A percentile compares a stretch with the other conserved stretches of the same genome.
phyloP scores from a whole-genome alignment of 2,329 filamentous ascomycete genomes.

The Trichoderma koningiopsis region DNA sequence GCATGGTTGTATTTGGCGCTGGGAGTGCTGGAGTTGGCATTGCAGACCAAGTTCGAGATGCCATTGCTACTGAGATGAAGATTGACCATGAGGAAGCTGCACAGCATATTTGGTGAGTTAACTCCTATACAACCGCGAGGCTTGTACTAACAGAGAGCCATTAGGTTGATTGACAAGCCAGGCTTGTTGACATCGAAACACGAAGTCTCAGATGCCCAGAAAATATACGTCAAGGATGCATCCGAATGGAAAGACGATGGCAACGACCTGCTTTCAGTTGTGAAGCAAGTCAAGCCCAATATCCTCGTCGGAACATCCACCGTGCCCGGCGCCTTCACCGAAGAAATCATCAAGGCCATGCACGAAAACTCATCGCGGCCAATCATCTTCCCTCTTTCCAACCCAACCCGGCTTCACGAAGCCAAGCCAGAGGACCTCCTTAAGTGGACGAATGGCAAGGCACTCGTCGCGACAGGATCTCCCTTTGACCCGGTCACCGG shows the following conservation, averaged over 20 bases:
- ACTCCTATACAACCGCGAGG: not conserved
- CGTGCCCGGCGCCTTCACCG: constrained; percentile 72
- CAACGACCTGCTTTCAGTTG: constrained; percentile 63
- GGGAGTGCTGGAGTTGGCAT: constrained; percentile 85
- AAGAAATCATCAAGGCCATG: constrained; percentile 76
- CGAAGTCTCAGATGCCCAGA: constrained; percentile 68
- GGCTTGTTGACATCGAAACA: constrained; percentile 70
- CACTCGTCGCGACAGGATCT: constrained; percentile 79
- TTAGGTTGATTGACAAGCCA: constrained; percentile 77
- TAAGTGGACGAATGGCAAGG: constrained; percentile 76
- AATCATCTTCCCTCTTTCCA: constrained; percentile 80
- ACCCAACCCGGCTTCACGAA: constrained; percentile 83
- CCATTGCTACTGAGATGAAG: constrained; percentile 68
- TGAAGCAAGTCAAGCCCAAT: constrained; percentile 74
- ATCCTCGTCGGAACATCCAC: constrained; percentile 85
- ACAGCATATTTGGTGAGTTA: constrained; percentile 72
- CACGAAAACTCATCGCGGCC: constrained; percentile 70
- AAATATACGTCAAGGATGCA: constrained; percentile 64
- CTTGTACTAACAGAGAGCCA: not conserved
- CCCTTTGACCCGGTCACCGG: constrained; percentile 75
- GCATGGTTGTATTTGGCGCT: constrained; percentile 76
- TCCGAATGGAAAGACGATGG: constrained; percentile 63
- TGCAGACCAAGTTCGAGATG: constrained; percentile 79
- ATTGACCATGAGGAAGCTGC: constrained; percentile 73
- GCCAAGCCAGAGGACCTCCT: constrained; percentile 76